phyloP scores from a whole-genome alignment of 441 rosid species.

The Brassica hybrid region DNA sequence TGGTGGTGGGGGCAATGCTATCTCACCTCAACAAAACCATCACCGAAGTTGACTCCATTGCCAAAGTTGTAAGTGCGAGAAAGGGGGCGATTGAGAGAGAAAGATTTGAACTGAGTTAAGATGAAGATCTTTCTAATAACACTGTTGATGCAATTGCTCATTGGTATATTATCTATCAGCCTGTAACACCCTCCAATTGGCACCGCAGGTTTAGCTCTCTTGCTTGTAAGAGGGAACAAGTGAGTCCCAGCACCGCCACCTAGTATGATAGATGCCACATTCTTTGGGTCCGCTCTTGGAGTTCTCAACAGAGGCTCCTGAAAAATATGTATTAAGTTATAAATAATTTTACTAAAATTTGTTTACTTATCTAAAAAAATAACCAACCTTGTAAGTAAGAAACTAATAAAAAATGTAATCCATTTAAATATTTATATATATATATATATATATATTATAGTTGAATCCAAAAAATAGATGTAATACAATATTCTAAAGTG shows the following conservation, averaged over 20 bases:
- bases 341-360: no score
- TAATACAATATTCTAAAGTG: no score
- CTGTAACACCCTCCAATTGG: constrained; percentile 93
- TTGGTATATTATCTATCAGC: constrained; percentile 81
- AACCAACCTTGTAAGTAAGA: no score
- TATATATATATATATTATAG: no score
- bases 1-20: neutral
- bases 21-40: constrained; percentile 83
- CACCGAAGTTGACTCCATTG: constrained; percentile 73
- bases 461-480: no score
- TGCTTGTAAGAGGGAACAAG: constrained; percentile 76
- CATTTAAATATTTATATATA: no score
- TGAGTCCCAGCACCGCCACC: constrained; percentile 96
- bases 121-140: constrained; percentile 85
- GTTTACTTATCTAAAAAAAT: no score
- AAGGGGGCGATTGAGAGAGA: constrained; percentile 83
- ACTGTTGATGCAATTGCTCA: constrained; percentile 90
- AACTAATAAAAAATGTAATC: no score
- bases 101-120: constrained; percentile 89
- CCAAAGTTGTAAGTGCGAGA: constrained; percentile 76
- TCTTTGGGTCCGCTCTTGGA: constrained; percentile 70
- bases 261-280: constrained; percentile 78
- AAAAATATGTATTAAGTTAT: neutral
- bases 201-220: constrained; percentile 91
- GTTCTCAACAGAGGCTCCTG: constrained; percentile 48